phyloP scores from a whole-genome alignment of 257 asterid genomes.

The Verbena officinalis region DNA sequence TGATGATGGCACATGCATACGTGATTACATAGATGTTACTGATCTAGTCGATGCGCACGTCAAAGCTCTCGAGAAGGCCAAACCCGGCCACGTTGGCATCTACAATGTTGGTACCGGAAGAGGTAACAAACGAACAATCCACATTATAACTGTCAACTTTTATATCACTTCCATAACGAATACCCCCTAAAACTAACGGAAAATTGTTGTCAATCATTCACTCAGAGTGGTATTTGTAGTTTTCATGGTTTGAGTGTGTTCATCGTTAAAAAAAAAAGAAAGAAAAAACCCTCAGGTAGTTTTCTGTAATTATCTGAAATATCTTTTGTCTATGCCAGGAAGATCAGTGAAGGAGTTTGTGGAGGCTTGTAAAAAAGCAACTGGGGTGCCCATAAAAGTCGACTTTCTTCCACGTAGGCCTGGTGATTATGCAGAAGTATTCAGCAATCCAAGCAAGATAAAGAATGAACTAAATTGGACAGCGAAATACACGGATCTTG shows the following conservation, averaged over 20 bases:
- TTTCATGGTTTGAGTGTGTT: too few relatives aligned
- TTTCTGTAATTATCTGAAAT: too few relatives aligned
- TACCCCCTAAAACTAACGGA: too few relatives aligned
- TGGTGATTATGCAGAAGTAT: constrained; percentile 96
- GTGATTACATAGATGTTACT: constrained; percentile 87
- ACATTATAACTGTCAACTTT: not conserved
- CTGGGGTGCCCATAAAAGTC: constrained; percentile 77
- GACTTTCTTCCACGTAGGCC: constrained; percentile 88
- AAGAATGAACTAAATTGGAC: constrained; percentile 83
- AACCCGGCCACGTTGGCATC: constrained; percentile 71
- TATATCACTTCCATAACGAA: not conserved
- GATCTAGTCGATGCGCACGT: constrained; percentile 95
- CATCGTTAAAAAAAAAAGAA: too few relatives aligned
- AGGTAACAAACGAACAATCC: constrained; percentile 46
- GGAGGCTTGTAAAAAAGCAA: constrained; percentile 91
- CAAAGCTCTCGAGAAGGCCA: constrained; percentile 84
- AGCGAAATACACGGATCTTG: constrained; percentile 67
- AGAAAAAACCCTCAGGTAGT: too few relatives aligned
- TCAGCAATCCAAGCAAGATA: constrained; percentile 80
- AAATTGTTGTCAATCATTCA: too few relatives aligned
- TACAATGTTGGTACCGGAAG: constrained; percentile 89
- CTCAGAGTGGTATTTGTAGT: too few relatives aligned
- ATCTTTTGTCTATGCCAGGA: constrained; percentile 45
- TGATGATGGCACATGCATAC: constrained; percentile 79
- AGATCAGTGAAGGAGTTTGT: constrained; percentile 95